Evolutionary conservation across 1,284 basidiomycete species (phyloP), one percentile per base, ranked within the genome.

Genomic region (Apiotrichum porosum): DNA sequence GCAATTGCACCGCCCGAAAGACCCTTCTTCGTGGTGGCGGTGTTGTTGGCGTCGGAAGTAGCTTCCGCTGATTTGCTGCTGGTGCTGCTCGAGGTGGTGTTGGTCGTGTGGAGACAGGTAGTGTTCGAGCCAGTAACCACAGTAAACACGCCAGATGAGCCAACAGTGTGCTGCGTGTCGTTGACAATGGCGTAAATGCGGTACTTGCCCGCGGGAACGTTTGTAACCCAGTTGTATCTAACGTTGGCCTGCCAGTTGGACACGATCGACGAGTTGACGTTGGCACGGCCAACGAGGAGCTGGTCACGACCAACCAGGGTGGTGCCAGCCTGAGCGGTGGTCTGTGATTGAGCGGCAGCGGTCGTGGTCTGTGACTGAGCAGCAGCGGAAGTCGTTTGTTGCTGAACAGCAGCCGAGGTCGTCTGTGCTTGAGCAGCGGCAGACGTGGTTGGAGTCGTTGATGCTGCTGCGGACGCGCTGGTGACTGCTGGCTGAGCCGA

Each of bases 1-100:
- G 59, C 69, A 26, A 72, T 68, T 6, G 63, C 66, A 10, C 68
- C 68, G 9, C 60, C 58, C 12, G 54, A 42, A 13, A 65, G 21
- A 6, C 58, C 57, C 23, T 34, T 44, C 32, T 49, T 51, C 8
- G 32, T 38, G 4, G 36, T 19, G 24, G 35, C 37, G 14, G 9
- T 21, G n/a, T 22, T 14, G 24, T 23, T 43, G 24, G 30, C 37
- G 6, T 6, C 6, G 26, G 26, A 28, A 28, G 26, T 12, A 28
- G 26, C 26, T 6, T 28, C 8, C 26, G 26, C n/a, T n/a, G n/a
- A n/a, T n/a, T n/a, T 4, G 40, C 32, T 28, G 34, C 36, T 6
- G 15, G 35, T 37, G 3, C 49, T 43, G 14, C 41, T 41, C 22
- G 44, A 38, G 47, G 28, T 24, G 45, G 42, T 6, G 43, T 30